phyloP scores from a whole-genome alignment of 2,329 filamentous ascomycete genomes.

The Arthrinium phaeospermum region DNA sequence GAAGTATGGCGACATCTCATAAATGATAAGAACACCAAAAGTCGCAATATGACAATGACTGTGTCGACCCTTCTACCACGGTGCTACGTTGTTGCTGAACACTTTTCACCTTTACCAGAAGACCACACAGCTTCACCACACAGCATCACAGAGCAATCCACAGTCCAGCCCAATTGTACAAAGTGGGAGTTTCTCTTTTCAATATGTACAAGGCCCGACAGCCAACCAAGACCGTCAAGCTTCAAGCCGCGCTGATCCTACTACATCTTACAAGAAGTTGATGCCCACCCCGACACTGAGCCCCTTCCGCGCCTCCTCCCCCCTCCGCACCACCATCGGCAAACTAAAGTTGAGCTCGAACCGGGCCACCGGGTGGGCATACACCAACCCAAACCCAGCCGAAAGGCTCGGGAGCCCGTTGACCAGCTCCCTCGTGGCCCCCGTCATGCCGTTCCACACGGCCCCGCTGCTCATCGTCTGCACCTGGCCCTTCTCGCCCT shows the following conservation, averaged over 20 bases:
- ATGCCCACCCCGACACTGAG: constrained; percentile 95
- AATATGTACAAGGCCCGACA: not conserved
- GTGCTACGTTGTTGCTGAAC: no score
- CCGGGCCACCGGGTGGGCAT: constrained; percentile 89
- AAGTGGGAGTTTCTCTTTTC: not conserved
- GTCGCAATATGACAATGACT: not conserved
- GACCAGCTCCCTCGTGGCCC: constrained; percentile 72
- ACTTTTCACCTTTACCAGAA: no score
- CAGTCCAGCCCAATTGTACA: not conserved
- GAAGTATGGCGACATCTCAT: no score
- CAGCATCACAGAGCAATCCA: not conserved
- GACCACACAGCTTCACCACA: no score
- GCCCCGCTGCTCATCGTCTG: constrained; percentile 42
- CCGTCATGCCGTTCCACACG: constrained; percentile 59
- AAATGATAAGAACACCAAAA: not conserved
- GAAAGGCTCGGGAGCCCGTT: constrained; percentile 83
- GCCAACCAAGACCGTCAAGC: not conserved
- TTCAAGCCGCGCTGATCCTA: not conserved
- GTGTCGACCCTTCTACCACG: not conserved
- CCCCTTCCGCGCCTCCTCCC: constrained; percentile 89
- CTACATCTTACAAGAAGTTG: constrained; percentile 77
- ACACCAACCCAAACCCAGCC: constrained; percentile 88
- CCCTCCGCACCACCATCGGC: constrained; percentile 79
- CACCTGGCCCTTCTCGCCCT: constrained; percentile 28
- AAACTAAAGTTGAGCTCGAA: constrained; percentile 97